Conservation (phyloP, 371 early-diverging fungal species). For the Blyttiomyces sp. region DNA sequence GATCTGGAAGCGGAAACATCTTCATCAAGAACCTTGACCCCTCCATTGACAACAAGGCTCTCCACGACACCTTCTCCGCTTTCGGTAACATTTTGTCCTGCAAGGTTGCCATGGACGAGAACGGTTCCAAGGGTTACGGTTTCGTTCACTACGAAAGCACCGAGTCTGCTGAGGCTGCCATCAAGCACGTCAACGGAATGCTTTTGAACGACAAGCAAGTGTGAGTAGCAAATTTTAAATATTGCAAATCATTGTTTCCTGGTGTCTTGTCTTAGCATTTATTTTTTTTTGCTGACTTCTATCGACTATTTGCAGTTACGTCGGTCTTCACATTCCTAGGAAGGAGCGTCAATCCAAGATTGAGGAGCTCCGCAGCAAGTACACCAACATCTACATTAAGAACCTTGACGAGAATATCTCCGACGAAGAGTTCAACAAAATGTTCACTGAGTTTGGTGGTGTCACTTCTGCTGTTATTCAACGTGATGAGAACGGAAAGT, state of each 20-base stretch:
- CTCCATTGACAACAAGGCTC: constrained; percentile 95
- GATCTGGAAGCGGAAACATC: constrained; percentile 94
- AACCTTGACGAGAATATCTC: constrained; percentile 85
- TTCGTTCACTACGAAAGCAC: constrained; percentile 98
- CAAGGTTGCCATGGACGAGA: constrained; percentile 92
- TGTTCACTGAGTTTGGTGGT: constrained; percentile 85
- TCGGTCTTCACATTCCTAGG: constrained; percentile 88
- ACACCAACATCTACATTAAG: constrained; percentile 99
- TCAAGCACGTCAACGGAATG: constrained; percentile 98
- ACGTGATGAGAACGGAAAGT: constrained; percentile 75
- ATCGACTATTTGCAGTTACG: constrained; percentile 45
- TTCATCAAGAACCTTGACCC: constrained; percentile 99
- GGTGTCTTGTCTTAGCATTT: too few relatives aligned
- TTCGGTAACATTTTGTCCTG: constrained; percentile 98
- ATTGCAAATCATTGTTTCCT: too few relatives aligned
- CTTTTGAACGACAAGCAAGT: constrained; percentile 96
- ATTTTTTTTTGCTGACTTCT: constrained; percentile 3
- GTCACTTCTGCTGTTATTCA: constrained; percentile 80
- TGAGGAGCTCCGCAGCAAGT: constrained; percentile 86
- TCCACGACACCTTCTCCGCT: constrained; percentile 98
- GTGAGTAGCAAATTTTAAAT: constrained; percentile 19
- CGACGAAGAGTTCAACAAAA: constrained; percentile 75
- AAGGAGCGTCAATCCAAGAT: constrained; percentile 92
- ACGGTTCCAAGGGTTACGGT: constrained; percentile 95
- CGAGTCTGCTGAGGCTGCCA: constrained; percentile 95